Conservation (phyloP, 2,329 filamentous ascomycete species). For the Cladosporium colombiae region DNA sequence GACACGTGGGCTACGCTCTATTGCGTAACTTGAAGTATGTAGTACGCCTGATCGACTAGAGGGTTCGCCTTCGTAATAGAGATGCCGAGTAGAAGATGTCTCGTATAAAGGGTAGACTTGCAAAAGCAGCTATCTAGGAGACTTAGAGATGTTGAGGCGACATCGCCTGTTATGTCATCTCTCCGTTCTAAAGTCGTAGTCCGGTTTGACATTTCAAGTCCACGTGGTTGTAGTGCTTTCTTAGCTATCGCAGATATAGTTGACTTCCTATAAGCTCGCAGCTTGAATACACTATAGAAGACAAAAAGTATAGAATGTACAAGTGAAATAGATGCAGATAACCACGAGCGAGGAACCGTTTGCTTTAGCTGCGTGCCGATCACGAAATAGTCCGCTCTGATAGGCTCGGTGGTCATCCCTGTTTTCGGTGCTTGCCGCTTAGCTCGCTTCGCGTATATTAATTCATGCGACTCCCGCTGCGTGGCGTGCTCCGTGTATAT, state of each 20-base stretch:
- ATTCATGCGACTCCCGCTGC: neutral
- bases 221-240: neutral
- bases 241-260: neutral
- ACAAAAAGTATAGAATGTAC: neutral
- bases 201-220: neutral
- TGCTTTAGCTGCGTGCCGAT: neutral
- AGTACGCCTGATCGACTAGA: neutral
- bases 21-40: neutral
- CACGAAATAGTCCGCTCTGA: neutral
- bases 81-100: neutral
- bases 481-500: neutral
- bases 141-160: neutral
- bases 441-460: neutral
- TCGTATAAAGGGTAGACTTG: neutral
- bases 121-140: neutral
- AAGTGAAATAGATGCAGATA: neutral
- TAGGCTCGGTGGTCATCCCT: neutral
- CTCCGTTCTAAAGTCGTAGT: neutral
- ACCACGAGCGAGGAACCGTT: neutral
- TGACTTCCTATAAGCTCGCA: neutral
- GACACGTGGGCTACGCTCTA: neutral
- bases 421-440: neutral
- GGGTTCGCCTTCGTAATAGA: neutral
- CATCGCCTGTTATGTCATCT: neutral
- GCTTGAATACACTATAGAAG: neutral